These are phyloP conservation scores for Hsuehochloa calcarea DNA, from an alignment of 176 grass and related monocot species.

Conservation along the genomic window DNA sequence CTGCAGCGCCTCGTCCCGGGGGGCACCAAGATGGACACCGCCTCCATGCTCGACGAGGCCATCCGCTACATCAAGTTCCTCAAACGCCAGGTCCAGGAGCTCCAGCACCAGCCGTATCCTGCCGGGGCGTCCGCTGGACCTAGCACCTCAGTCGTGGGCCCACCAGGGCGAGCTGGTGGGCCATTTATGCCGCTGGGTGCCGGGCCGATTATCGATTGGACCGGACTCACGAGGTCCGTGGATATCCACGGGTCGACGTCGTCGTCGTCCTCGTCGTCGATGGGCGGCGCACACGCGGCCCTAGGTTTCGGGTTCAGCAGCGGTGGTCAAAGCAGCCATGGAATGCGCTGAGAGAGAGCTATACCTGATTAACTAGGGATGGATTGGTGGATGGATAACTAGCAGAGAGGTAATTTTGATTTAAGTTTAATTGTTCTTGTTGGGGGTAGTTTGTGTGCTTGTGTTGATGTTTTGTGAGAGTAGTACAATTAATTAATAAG, in stretches of 20 bases:
- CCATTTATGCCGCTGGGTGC: constrained; percentile 41
- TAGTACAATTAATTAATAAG: constrained; percentile 53
- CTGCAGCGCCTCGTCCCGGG: constrained; percentile 86
- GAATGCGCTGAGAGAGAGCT: constrained; percentile 47
- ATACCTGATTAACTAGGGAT: constrained; percentile 41
- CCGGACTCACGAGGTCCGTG: constrained; percentile 36
- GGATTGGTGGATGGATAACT: constrained; percentile 38
- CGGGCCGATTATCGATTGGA: constrained; percentile 42
- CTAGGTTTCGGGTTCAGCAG: constrained; percentile 65
- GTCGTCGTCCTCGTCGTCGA: constrained; percentile 77
- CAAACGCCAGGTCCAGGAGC: constrained; percentile 81
- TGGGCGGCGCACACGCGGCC: constrained; percentile 51
- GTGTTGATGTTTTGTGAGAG: constrained; percentile 24
- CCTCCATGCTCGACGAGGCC: constrained; percentile 92
- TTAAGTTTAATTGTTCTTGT: constrained; percentile 33
- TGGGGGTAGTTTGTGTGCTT: not conserved
- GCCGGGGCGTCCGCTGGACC: not conserved
- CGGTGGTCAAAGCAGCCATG: constrained; percentile 56
- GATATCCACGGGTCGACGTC: constrained; percentile 63
- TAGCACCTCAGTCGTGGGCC: constrained; percentile 23
- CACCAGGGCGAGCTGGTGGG: not conserved
- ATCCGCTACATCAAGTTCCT: constrained; percentile 97
- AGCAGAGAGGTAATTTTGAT: constrained; percentile 74
- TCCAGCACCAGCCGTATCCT: constrained; percentile 51
- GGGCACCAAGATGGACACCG: constrained; percentile 95